Evolutionary conservation across 495 filamentous ascomycete species (phyloP).

Genomic region (Podospora appendiculata): DNA sequence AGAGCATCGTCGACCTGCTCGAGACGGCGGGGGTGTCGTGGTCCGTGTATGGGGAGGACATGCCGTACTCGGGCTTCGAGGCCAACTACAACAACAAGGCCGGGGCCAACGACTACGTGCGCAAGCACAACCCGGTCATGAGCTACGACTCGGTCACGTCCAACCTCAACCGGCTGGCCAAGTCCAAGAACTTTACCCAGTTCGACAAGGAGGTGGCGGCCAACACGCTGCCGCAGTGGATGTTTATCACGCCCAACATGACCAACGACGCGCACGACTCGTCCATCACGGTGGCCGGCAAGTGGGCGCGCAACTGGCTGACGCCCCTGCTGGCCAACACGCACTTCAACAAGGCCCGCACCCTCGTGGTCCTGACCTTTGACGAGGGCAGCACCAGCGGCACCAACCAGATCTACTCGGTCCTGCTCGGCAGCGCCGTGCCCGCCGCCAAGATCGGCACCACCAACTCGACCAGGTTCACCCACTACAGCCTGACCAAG

Average conservation of each 20-base stretch:
- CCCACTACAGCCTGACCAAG: constrained; percentile 61
- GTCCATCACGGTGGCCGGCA: constrained; percentile 50
- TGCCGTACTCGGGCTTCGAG: constrained; percentile 62
- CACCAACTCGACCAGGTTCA: constrained; percentile 57
- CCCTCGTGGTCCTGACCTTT: constrained; percentile 63
- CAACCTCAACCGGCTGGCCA: constrained; percentile 44
- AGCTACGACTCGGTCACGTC: constrained; percentile 51
- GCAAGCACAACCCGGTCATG: constrained; percentile 67
- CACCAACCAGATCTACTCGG: constrained; percentile 51
- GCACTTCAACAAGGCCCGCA: constrained; percentile 56
- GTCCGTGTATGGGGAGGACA: constrained; percentile 62
- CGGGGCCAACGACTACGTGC: constrained; percentile 59
- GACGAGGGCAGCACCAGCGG: constrained; percentile 53
- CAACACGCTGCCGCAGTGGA: constrained; percentile 59
- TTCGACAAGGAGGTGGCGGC: constrained; percentile 53
- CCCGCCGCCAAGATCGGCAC: constrained; percentile 53
- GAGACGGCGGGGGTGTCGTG: constrained; percentile 61
- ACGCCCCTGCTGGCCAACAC: constrained; percentile 53
- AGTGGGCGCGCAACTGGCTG: constrained; percentile 53
- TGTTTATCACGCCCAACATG: constrained; percentile 75
- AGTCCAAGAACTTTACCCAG: constrained; percentile 59
- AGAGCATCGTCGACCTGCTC: constrained; percentile 61
- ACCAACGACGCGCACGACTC: constrained; percentile 59
- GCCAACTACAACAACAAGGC: constrained; percentile 48
- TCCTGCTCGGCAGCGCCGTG: constrained; percentile 61